Percentiles rank a stretch among this genome's conserved stretches.
These are phyloP conservation scores for Lecanoromycetidae sp. DNA, from an alignment of 2,329 filamentous ascomycete genomes.

Conservation along the genomic window DNA sequence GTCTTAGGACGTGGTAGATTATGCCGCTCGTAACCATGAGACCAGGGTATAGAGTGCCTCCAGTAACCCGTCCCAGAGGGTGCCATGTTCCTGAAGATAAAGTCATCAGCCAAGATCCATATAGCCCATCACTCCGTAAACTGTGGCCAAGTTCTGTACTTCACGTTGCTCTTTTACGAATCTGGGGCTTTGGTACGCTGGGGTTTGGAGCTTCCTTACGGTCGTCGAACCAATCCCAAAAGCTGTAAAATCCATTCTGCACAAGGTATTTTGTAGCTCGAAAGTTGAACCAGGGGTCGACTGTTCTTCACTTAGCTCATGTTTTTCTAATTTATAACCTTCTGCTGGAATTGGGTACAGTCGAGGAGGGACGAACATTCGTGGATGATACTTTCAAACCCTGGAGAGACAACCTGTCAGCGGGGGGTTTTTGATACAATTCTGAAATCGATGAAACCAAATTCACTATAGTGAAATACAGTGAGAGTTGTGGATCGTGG, in stretches of 20 bases:
- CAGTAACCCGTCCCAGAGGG: slow-evolving; percentile 92
- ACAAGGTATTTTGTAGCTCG: slow-evolving; percentile 96
- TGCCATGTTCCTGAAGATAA: slow-evolving; percentile 70
- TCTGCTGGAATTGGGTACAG: slow-evolving; percentile 4
- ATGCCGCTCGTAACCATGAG: slow-evolving; percentile 97
- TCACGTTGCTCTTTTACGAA: neutral
- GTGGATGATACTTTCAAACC: slow-evolving; percentile 98
- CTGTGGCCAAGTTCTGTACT: neutral
- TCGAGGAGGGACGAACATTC: slow-evolving; percentile 60
- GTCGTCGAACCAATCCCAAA: slow-evolving; percentile 99
- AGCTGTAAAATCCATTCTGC: slow-evolving; percentile 92
- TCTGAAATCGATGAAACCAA: neutral
- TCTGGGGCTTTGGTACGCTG: neutral
- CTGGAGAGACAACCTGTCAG: slow-evolving; percentile 31
- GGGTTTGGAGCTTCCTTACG: slow-evolving; percentile 49
- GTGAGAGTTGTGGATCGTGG: neutral
- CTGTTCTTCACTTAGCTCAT: slow-evolving; percentile 36
- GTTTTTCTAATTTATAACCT: neutral
- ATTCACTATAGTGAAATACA: neutral
- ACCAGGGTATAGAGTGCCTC: slow-evolving; percentile 95
- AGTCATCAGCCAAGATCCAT: slow-evolving; percentile 7
- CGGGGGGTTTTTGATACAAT: neutral
- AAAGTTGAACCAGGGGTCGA: slow-evolving; percentile 99
- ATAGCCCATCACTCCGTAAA: neutral
- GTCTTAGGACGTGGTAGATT: slow-evolving; percentile 88